Percentiles rank a stretch among this genome's conserved stretches.
Evolutionary conservation across 257 asterid species (phyloP).

Genomic region (Ballota nigra): DNA sequence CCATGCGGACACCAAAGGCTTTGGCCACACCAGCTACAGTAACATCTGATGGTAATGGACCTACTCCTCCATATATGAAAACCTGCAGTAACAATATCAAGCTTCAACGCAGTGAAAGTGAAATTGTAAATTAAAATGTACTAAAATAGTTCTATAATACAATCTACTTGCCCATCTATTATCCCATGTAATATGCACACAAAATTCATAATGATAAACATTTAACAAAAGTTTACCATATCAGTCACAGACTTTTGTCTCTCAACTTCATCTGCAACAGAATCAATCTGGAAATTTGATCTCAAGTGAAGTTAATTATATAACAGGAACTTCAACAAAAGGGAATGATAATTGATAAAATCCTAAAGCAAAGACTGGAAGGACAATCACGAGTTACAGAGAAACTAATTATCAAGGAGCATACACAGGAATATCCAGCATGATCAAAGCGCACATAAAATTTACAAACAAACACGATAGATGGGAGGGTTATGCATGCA

Average conservation of each 20-base stretch:
- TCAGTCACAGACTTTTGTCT: conserved; percentile 63
- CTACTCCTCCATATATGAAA: conserved; percentile 85
- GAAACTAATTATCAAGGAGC: no score
- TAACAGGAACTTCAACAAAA: conserved; percentile 2
- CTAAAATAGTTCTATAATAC: neutral
- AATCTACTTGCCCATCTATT: neutral
- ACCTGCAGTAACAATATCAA: conserved; percentile 41
- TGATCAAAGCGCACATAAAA: no score
- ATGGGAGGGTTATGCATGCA: no score
- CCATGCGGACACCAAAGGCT: conserved; percentile 95
- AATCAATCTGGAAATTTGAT: conserved; percentile 62
- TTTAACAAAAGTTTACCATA: conserved; percentile 49
- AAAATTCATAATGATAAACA: neutral
- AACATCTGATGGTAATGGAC: conserved; percentile 88
- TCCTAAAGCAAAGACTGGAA: neutral
- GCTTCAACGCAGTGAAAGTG: neutral
- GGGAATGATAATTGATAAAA: neutral
- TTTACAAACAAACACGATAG: no score
- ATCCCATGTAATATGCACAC: neutral
- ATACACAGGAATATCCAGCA: no score
- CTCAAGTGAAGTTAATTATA: conserved; percentile 1
- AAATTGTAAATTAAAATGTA: conserved; percentile 1
- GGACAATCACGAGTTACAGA: no score
- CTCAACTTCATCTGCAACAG: conserved; percentile 93
- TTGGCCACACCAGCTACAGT: conserved; percentile 92